phyloP scores from a whole-genome alignment of 345 rosid genomes.

The Eucalyptus rudis region DNA sequence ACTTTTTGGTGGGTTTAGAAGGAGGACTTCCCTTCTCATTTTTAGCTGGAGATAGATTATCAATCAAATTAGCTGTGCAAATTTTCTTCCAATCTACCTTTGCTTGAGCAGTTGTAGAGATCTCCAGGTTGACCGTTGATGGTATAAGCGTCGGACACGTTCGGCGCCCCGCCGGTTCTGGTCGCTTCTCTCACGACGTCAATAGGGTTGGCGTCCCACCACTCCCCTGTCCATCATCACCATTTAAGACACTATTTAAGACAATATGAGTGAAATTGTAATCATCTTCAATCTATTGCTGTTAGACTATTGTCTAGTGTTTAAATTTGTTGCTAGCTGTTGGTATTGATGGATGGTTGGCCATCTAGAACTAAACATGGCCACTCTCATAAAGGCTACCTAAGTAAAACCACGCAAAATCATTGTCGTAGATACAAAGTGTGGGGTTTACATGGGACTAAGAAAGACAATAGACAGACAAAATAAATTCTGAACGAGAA shows the following conservation, averaged over 20 bases:
- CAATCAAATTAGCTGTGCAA: background rate
- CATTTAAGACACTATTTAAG: background rate
- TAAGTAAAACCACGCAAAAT: background rate
- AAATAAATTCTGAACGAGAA: background rate
- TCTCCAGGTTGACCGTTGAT: conserved; percentile 97
- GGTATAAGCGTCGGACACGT: conserved; percentile 70
- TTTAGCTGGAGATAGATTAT: background rate
- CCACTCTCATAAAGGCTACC: background rate
- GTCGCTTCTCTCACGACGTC: conserved; percentile 64
- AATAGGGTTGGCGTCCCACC: conserved; percentile 87
- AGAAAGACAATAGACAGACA: background rate
- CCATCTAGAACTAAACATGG: background rate
- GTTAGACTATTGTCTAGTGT: background rate
- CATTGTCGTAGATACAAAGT: background rate
- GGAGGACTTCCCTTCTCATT: background rate
- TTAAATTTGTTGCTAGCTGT: background rate
- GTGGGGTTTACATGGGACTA: background rate
- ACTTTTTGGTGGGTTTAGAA: background rate
- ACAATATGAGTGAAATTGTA: background rate
- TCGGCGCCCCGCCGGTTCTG: conserved; percentile 68
- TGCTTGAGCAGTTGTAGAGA: conserved; percentile 67
- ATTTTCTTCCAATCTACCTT: conserved; percentile 27
- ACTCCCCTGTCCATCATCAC: conserved; percentile 48
- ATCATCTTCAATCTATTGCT: background rate
- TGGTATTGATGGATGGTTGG: background rate